These are phyloP conservation scores for Ustilago tritici DNA, from an alignment of 1,284 basidiomycete species.

Conservation along the genomic window DNA sequence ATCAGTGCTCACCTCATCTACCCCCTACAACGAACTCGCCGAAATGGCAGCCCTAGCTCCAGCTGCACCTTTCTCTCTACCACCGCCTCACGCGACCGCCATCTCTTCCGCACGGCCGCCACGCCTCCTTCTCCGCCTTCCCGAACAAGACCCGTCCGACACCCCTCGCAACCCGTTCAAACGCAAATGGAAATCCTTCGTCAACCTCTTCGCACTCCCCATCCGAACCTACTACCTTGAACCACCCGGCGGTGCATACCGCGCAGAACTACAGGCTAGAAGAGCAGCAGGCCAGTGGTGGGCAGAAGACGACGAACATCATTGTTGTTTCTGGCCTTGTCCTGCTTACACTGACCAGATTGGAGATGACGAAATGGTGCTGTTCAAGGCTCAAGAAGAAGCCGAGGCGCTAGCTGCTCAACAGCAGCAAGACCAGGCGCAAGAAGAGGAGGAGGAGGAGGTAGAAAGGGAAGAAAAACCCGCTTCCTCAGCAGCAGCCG, in stretches of 20 bases:
- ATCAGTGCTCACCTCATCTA: not conserved
- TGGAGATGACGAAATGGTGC: constrained; percentile 52
- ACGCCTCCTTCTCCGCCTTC: constrained; percentile 18
- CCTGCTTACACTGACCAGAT: constrained; percentile 45
- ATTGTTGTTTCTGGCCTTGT: constrained; percentile 21
- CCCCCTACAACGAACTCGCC: not conserved
- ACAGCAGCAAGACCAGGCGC: constrained; percentile 11
- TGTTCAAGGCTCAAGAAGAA: constrained; percentile 49
- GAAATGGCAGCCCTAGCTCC: not conserved
- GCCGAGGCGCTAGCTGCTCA: constrained; percentile 23
- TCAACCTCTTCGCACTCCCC: constrained; percentile 54
- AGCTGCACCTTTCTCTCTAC: not conserved
- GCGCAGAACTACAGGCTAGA: constrained; percentile 18
- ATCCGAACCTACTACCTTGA: constrained; percentile 52
- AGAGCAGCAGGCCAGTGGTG: constrained; percentile 7
- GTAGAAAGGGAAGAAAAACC: constrained; percentile 6
- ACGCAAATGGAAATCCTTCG: constrained; percentile 44
- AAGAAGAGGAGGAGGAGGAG: constrained; percentile 9
- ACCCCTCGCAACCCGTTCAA: constrained; percentile 33
- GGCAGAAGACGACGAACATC: constrained; percentile 21
- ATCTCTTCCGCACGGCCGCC: constrained; percentile 7
- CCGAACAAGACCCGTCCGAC: not conserved
- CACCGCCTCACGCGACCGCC: not conserved
- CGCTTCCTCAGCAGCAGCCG: not conserved
- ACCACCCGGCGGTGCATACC: constrained; percentile 32